Percentiles rank a stretch among this genome's conserved stretches.
Conservation (phyloP, 2,329 filamentous ascomycete genomes). For the Aspergillus unguis region DNA sequence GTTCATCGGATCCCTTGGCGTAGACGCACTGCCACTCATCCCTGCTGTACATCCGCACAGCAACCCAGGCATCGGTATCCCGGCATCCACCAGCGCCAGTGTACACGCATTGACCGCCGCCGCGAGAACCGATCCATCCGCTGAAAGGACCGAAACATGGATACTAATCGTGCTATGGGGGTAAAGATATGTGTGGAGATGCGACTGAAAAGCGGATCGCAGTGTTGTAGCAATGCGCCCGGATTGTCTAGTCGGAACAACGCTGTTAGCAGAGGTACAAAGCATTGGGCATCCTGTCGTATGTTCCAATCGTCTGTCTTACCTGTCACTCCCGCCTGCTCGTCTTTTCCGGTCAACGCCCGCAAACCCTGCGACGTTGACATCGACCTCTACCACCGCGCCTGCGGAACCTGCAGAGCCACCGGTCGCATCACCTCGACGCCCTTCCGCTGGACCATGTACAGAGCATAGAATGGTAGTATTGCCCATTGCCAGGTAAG, state of each 20-base stretch:
- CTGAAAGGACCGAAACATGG: conserved; percentile 78
- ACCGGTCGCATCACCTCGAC: conserved; percentile 48
- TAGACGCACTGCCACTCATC: conserved; percentile 50
- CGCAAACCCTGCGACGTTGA: conserved; percentile 83
- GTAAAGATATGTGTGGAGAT: conserved; percentile 82
- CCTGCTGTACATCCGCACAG: conserved; percentile 85
- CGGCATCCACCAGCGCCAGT: conserved; percentile 87
- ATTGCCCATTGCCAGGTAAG: conserved; percentile 94
- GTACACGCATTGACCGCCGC: conserved; percentile 88
- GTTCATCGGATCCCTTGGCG: conserved; percentile 36
- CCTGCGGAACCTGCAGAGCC: conserved; percentile 48
- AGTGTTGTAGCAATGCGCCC: conserved; percentile 64
- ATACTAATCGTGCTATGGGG: conserved; percentile 82
- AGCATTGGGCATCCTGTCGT: not conserved
- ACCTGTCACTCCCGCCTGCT: conserved; percentile 72
- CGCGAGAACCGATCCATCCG: conserved; percentile 86
- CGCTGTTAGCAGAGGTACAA: not conserved
- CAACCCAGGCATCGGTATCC: conserved; percentile 92
- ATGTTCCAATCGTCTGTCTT: conserved; percentile 30
- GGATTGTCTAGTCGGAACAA: conserved; percentile 58
- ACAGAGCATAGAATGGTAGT: conserved; percentile 95
- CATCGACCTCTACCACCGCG: conserved; percentile 73
- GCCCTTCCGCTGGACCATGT: conserved; percentile 73
- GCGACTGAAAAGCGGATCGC: conserved; percentile 69
- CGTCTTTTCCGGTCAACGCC: conserved; percentile 79